Base-by-base conservation (phyloP, 441 rosid genomes). In the Eruca vesicaria region DNA sequence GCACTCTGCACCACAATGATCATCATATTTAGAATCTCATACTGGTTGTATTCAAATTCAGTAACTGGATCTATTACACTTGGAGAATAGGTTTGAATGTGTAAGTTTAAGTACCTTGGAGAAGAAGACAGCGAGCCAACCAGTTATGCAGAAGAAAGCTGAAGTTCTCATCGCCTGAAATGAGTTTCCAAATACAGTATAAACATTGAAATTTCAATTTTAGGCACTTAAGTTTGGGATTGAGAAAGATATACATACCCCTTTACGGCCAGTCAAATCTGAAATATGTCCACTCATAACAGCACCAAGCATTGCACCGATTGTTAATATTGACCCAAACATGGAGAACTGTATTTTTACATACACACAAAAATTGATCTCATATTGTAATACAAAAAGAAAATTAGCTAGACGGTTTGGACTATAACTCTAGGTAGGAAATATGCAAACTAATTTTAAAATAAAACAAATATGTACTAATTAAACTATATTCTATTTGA, bases 281-380 rank as follows among this genome's bases (percentile, higher is more conserved):
- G 97, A 87, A 23, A 89, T 80, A 58, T 80, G 59, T 11, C 98
- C 98, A 71, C 98, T 92, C 14, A 88, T 80, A 53, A 88, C 66
- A 82, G 97, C 97, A 62, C 98, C 98, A 72, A 92, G 61, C 98
- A 94, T 94, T 69, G 97, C 97, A 16, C 98, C 97, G 31, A 92
- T 89, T 29, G 97, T 92, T 67, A 94, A 36, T 68, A 92, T 90
- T 9, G 98, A 94, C 14, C 98, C 97, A 77, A 94, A 94, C 86
- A 85, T 75, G n/a, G 98, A 90, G 87, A 90, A 94, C 98, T 94
- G 85, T 63, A 43, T 59, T 29, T 53, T 19, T 70, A 33, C 14
- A 48, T 18, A 56, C 15, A 41, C 16, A 41, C 1, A 38, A 4
- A 31, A 61, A 56, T 28, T 35, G 58, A 58, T 32, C 31, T 23